Evolutionary conservation across 768 basidiomycete species (phyloP).

Genomic region (Termitomyces eurrhizus): DNA sequence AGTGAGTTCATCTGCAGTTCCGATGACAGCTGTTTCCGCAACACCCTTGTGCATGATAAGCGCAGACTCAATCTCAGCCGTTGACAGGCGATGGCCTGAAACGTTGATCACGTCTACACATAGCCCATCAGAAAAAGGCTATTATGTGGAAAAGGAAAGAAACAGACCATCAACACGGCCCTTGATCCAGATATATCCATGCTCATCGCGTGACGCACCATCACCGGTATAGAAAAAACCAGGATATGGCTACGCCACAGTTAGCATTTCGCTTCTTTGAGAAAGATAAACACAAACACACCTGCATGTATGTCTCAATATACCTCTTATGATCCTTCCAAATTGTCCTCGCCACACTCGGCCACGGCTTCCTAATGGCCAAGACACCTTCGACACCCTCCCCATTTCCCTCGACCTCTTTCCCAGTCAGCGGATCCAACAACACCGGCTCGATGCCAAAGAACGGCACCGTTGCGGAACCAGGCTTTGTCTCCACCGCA

Average conservation of each 20-base stretch:
- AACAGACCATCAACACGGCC: constrained; percentile 85
- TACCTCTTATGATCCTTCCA: constrained; percentile 88
- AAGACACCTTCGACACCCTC: constrained; percentile 94
- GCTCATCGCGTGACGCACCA: constrained; percentile 88
- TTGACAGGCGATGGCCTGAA: constrained; percentile 94
- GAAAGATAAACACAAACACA: constrained; percentile 7
- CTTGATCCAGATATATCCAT: constrained; percentile 99
- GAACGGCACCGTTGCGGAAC: constrained; percentile 96
- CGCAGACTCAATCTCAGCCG: constrained; percentile 97
- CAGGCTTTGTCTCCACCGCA: constrained; percentile 93
- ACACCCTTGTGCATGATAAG: constrained; percentile 93
- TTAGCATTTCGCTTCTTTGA: background rate
- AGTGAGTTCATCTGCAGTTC: constrained; percentile 81
- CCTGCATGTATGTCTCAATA: constrained; percentile 49
- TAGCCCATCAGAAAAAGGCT: background rate
- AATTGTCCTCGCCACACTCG: constrained; percentile 90
- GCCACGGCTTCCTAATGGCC: constrained; percentile 86
- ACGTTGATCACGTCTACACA: constrained; percentile 93
- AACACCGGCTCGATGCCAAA: constrained; percentile 90
- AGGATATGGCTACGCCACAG: constrained; percentile 58
- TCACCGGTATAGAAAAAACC: constrained; percentile 97
- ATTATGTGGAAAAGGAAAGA: background rate
- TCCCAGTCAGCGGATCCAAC: constrained; percentile 77
- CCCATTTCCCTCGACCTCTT: constrained; percentile 71
- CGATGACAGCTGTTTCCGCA: constrained; percentile 94